Base-by-base conservation (phyloP, 768 basidiomycete genomes). In the Xanthoconium purpureum region DNA sequence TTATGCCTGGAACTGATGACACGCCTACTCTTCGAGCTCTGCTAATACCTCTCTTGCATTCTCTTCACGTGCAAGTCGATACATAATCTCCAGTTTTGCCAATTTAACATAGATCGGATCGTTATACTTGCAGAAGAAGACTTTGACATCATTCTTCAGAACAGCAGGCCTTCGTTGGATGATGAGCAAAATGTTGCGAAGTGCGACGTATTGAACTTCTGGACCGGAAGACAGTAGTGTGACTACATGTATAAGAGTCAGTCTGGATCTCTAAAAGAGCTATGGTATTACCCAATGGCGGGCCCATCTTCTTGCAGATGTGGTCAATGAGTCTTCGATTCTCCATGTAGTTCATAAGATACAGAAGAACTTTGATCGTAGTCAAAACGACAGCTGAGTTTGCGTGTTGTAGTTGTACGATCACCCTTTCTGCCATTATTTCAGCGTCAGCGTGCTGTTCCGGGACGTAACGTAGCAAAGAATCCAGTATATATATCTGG, bases 41-140 rank as follows among this genome's bases (percentile, higher is more conserved):
- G 94, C 87, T 14, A 99, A 77, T 1, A 99, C 94, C 67, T 98
- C 94, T 58, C 80, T 81, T 18, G 91, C 90, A 70, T 98, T 99
- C 68, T 94, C 93, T 56, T 93, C 87, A n/a, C 92, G 84, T 10
- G 95, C 94, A 18, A 99, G 80, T 11, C 97, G 87, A 73, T 98
- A 98, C 91, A 99, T 98, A 67, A 98, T 98, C 73, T 98, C 97
- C 50, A 99, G 78, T 66, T 99, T 98, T 48, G 95, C 96, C 32
- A 99, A 80, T 71, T 99, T 98, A 71, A 98, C 93, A 70, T 98
- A 99, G 63, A 98, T 97, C 3, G 97, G 97, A 66, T 98, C 97
- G 70, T 98, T 98, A 73, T 98, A 99, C 74, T 99, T 98, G 89
- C 94, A 98, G 75, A 99, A 99, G 76, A 99, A 98, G 14, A 98